phyloP scores from a whole-genome alignment of 2,329 filamentous ascomycete species.

The Colletotrichum paranaense region DNA sequence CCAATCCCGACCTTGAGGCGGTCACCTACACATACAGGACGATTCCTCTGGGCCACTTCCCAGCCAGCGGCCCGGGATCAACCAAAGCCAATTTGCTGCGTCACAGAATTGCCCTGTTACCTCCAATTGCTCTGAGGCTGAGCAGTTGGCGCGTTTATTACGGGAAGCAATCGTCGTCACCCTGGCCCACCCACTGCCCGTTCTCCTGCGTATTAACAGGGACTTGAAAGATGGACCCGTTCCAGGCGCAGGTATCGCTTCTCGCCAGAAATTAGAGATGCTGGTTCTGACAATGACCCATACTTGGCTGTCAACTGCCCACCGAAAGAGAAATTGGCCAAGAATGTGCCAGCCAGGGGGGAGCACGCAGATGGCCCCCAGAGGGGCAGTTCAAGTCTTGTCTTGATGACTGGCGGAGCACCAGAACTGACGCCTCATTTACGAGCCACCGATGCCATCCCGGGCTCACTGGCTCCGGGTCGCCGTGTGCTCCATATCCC shows the following conservation, averaged over 20 bases:
- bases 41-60: not conserved
- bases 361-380: conserved; percentile 12
- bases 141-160: conserved; percentile 25
- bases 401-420: conserved; percentile 31
- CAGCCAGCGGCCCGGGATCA: conserved; percentile 13
- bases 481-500: conserved; percentile 18
- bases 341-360: conserved; percentile 26
- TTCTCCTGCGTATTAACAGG: conserved; percentile 5
- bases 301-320: conserved; percentile 26
- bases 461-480: conserved; percentile 2
- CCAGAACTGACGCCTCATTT: conserved; percentile 24
- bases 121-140: conserved; percentile 23
- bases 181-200: conserved; percentile 20
- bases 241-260: conserved; percentile 29
- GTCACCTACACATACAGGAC: not conserved
- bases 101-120: conserved; percentile 6
- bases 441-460: conserved; percentile 30
- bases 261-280: conserved; percentile 29
- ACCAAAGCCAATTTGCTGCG: conserved; percentile 17
- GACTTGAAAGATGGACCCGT: conserved; percentile 10
- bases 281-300: conserved; percentile 29
- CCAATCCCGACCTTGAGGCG: conserved; percentile 18
- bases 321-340: conserved; percentile 34
- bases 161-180: conserved; percentile 25
- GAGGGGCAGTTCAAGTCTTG: conserved; percentile 27